Percentiles rank a stretch among this genome's conserved stretches.
Evolutionary conservation across 1,284 basidiomycete species (phyloP).

Genomic region (Irpex rosettiformis): DNA sequence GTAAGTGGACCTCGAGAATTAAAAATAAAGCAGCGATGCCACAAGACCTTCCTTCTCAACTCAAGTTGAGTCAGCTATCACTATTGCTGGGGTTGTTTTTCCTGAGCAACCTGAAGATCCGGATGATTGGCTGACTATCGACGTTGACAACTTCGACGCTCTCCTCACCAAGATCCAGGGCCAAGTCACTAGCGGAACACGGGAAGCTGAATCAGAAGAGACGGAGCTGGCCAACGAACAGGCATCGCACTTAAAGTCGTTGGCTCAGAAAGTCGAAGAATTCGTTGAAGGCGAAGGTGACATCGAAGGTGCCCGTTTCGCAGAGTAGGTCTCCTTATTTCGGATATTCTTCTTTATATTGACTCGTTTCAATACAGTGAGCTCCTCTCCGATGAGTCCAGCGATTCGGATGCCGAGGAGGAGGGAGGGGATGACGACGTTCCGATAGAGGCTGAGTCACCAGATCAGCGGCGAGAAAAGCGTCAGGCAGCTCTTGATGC

Average conservation of each 20-base stretch:
- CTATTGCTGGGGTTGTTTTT: constrained; percentile 27
- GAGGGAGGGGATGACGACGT: constrained; percentile 25
- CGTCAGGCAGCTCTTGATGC: constrained; percentile 64
- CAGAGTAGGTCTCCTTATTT: constrained; percentile 59
- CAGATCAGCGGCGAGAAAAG: constrained; percentile 30
- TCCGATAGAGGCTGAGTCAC: not conserved
- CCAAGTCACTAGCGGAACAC: constrained; percentile 25
- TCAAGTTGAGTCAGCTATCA: constrained; percentile 64
- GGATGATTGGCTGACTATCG: constrained; percentile 72
- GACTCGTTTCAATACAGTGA: constrained; percentile 41
- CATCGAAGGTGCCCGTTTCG: constrained; percentile 81
- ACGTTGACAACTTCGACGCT: constrained; percentile 61
- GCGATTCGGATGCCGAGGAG: constrained; percentile 42
- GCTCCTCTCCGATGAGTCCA: constrained; percentile 48
- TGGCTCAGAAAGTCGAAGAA: constrained; percentile 81
- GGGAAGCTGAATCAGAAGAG: constrained; percentile 30
- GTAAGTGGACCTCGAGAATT: not conserved
- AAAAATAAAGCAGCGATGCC: constrained; percentile 40
- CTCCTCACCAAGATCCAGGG: constrained; percentile 44
- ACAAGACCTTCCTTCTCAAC: constrained; percentile 71
- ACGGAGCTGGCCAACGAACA: constrained; percentile 56
- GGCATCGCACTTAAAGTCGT: constrained; percentile 63
- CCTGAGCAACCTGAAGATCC: constrained; percentile 48
- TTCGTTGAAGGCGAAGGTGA: constrained; percentile 89
- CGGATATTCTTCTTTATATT: not conserved